Evolutionary conservation across 108 stramenopile species (phyloP).

Genomic region (Hondaea fermentalgiana): DNA sequence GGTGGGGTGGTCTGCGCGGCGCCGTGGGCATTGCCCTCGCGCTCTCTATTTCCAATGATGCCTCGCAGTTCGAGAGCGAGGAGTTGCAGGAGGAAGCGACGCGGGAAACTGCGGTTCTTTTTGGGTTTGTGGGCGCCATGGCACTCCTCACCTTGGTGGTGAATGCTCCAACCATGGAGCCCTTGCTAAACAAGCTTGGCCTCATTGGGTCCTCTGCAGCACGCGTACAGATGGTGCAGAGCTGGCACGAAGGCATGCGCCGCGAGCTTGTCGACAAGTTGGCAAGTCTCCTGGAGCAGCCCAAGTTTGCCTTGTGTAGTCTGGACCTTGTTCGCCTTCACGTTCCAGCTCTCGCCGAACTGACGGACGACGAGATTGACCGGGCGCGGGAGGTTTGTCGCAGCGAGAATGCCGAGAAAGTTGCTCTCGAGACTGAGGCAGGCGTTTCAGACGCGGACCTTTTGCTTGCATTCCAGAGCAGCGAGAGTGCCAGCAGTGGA

Average conservation of each 20-base stretch:
- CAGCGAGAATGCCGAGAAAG: not conserved
- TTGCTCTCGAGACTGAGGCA: not conserved
- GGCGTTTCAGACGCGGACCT: not conserved
- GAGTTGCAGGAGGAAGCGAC: not conserved
- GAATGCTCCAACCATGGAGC: slow-evolving; percentile 41
- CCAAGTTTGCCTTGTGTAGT: not conserved
- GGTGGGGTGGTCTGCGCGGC: slow-evolving; percentile 43
- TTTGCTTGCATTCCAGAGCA: not conserved
- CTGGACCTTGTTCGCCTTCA: not conserved
- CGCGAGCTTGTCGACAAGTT: not conserved
- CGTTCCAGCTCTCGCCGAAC: not conserved
- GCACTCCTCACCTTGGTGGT: slow-evolving; percentile 55
- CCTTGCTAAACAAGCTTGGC: slow-evolving; percentile 30
- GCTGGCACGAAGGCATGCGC: not conserved
- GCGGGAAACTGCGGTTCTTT: slow-evolving; percentile 20
- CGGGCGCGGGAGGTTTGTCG: not conserved
- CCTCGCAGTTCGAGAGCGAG: not conserved
- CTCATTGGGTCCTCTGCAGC: slow-evolving; percentile 7
- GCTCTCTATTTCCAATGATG: slow-evolving; percentile 31
- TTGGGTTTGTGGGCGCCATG: slow-evolving; percentile 45
- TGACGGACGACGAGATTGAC: not conserved
- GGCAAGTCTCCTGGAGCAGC: not conserved
- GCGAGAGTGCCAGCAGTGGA: not conserved
- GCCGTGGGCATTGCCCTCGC: slow-evolving; percentile 50
- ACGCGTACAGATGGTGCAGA: not conserved